A percentile compares a stretch with the other conserved stretches of the same genome.
Evolutionary conservation across 306 rosid genomes (phyloP).

Genomic region (Acacia confusa): DNA sequence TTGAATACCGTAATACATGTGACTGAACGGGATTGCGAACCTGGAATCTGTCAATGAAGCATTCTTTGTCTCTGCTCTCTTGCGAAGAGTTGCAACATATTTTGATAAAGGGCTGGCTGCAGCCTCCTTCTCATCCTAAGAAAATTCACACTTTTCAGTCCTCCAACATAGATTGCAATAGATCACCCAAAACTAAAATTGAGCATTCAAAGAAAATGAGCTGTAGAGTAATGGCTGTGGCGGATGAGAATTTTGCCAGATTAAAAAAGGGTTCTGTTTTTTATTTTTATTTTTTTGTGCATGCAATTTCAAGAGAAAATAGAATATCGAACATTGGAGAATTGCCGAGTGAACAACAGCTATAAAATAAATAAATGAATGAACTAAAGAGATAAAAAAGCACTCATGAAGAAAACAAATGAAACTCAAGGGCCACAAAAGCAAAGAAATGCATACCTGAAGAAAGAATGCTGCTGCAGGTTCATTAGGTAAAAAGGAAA

Average conservation of each 20-base stretch:
- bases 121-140: slow-evolving; percentile 68
- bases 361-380: neutral
- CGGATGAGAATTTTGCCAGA: slow-evolving; percentile 13
- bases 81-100: slow-evolving; percentile 49
- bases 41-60: slow-evolving; percentile 74
- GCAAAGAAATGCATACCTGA: slow-evolving; percentile 53
- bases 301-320: neutral
- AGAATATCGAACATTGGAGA: neutral
- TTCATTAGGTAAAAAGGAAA: slow-evolving; percentile 74
- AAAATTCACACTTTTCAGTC: slow-evolving; percentile 22
- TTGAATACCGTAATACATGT: slow-evolving; percentile 15
- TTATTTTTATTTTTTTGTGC: neutral
- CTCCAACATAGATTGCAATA: slow-evolving; percentile 13
- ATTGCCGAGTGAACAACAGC: slow-evolving; percentile 2
- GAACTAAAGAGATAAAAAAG: slow-evolving; percentile 16
- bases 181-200: neutral
- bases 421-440: slow-evolving; percentile 21
- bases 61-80: slow-evolving; percentile 64
- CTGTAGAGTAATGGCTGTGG: neutral
- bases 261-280: neutral
- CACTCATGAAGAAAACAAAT: slow-evolving; percentile 10
- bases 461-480: slow-evolving; percentile 64
- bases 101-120: slow-evolving; percentile 67
- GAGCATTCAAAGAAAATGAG: slow-evolving; percentile 11
- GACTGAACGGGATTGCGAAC: slow-evolving; percentile 38